Conservation (phyloP, 129 eudicot genomes). For the Artemisia argyi region DNA sequence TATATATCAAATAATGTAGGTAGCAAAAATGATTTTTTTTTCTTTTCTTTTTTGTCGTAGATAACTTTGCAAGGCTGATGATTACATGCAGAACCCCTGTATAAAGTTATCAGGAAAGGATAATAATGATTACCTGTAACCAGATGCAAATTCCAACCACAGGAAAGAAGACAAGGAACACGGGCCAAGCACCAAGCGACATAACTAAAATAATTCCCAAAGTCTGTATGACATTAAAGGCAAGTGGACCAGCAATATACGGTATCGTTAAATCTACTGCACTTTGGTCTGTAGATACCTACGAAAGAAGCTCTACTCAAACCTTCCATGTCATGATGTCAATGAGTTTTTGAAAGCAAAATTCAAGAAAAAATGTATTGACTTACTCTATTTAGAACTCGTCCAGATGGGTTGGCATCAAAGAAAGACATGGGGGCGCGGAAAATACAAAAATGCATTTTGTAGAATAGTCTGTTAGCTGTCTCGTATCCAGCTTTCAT, state of each 20-base stretch:
- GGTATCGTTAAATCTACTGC: slow-evolving; percentile 70
- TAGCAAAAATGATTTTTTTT: neutral
- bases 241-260: slow-evolving; percentile 42
- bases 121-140: slow-evolving; percentile 50
- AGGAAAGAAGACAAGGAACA: slow-evolving; percentile 77
- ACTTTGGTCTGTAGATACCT: slow-evolving; percentile 97
- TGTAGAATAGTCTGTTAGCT: slow-evolving; percentile 66
- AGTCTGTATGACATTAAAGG: slow-evolving; percentile 65
- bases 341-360: neutral
- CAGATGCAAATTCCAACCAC: slow-evolving; percentile 59
- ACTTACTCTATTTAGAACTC: slow-evolving; percentile 78
- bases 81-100: no score
- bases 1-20: neutral
- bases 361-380: slow-evolving; percentile 8
- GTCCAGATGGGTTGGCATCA: slow-evolving; percentile 93
- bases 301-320: slow-evolving; percentile 1
- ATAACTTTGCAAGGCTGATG: neutral
- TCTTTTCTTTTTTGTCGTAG: neutral
- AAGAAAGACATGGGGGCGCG: slow-evolving; percentile 99
- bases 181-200: slow-evolving; percentile 93
- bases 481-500: slow-evolving; percentile 40
- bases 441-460: slow-evolving; percentile 73
- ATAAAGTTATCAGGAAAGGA: neutral
- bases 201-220: slow-evolving; percentile 73
- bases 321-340: neutral